Evolutionary conservation across 257 asterid species (phyloP), one percentile per base, ranked within the genome.

Genomic region (Rhazya stricta): DNA sequence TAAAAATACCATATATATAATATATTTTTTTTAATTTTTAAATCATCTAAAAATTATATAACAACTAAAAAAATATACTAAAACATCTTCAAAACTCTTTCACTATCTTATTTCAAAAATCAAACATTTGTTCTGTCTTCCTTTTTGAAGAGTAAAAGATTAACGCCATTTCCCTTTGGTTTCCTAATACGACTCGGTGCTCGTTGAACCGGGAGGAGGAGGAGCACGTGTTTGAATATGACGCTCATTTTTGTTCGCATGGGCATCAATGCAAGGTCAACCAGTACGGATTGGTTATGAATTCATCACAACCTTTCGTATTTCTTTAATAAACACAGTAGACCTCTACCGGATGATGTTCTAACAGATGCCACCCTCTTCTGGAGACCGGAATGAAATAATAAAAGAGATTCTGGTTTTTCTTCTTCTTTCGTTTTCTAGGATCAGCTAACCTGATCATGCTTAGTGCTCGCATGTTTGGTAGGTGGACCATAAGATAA

Each of bases 281-380:
- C 53, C 27, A n/a, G 34, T 7, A 48, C 21, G 32, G 7, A 8
- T 5, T 32, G 2, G 6, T 25, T 21, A 69, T 45, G 73, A 12
- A 34, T 43, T 43, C 37, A 34, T 25, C 15, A 13, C 63, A 36
- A 5, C 51, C 46, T 30, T 30, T 70, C 13, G 5, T 11, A 25
- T 8, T 71, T 29, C 29, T 36, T 16, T 53, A 51, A 18, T 23
- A 12, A 9, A 10, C 3, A 2, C 10, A 39, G 43, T 39, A 39
- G 43, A 7, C 1, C 12, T 25, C 4, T 9, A 39, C 13, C 23
- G 30, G 48, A 37, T 21, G 13, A 2, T 7, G 4, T 29, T 29
- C 48, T 61, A 61, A 53, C 60, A 42, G 68, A 66, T 68, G 54
- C 70, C 37, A 58, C 48, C 74, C 69, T 6, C 29, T 46, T 48